Conservation (phyloP, 2,329 filamentous ascomycete genomes). For the Stemphylium lycopersici region DNA sequence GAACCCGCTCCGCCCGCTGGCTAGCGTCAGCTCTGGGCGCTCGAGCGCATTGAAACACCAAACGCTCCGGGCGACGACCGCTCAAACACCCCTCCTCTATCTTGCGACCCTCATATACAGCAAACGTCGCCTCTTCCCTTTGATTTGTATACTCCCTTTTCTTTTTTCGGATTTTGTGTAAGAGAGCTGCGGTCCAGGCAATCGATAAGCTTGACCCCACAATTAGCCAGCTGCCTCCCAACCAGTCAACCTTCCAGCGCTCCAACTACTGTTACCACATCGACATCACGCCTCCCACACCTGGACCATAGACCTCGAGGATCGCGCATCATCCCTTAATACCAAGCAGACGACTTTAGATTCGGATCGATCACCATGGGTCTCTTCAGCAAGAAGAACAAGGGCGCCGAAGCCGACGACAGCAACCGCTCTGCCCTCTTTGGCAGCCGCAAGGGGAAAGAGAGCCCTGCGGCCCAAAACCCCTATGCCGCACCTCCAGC, state of each 20-base stretch:
- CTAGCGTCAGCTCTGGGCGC: slow-evolving; percentile 30
- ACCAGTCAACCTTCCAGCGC: background rate
- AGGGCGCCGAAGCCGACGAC: slow-evolving; percentile 59
- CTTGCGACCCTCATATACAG: slow-evolving; percentile 14
- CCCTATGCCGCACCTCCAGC: slow-evolving; percentile 52
- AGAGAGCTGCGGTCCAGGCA: slow-evolving; percentile 1
- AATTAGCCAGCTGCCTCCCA: slow-evolving; percentile 17
- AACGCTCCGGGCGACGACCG: slow-evolving; percentile 22
- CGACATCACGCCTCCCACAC: background rate
- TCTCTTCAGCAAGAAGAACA: slow-evolving; percentile 62
- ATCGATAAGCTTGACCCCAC: slow-evolving; percentile 26
- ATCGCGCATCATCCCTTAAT: background rate
- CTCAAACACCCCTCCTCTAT: slow-evolving; percentile 26
- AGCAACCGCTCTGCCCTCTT: slow-evolving; percentile 65
- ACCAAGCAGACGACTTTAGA: background rate
- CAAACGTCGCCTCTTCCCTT: background rate
- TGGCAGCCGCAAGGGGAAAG: slow-evolving; percentile 60
- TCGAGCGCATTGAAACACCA: slow-evolving; percentile 29
- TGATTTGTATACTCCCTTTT: background rate
- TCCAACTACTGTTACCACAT: background rate
- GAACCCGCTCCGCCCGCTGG: slow-evolving; percentile 15
- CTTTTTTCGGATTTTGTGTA: background rate
- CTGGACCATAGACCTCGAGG: background rate
- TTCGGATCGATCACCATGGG: slow-evolving; percentile 44
- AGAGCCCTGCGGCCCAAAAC: slow-evolving; percentile 56